Conservation (phyloP, 768 basidiomycete genomes). For the Agaricus bisporus region DNA sequence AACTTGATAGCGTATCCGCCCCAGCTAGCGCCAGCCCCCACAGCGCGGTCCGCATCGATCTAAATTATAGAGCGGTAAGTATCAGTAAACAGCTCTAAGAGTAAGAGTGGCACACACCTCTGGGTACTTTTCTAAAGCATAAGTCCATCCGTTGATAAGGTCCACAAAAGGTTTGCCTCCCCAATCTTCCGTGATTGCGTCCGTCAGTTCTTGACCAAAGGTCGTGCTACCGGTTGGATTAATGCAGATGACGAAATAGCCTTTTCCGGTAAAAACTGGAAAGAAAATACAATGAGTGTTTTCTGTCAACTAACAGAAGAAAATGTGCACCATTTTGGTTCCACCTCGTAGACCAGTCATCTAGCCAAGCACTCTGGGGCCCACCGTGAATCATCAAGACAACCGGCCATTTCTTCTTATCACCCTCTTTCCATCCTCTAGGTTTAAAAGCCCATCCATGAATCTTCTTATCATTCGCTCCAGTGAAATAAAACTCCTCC, state of each 20-base stretch:
- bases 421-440: conserved; percentile 60
- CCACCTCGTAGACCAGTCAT: conserved; percentile 90
- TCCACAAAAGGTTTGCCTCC: conserved; percentile 84
- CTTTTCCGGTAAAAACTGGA: conserved; percentile 75
- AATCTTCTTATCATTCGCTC: conserved; percentile 66
- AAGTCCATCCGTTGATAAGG: conserved; percentile 68
- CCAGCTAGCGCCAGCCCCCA: conserved; percentile 78
- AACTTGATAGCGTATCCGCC: conserved; percentile 90
- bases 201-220: conserved; percentile 53
- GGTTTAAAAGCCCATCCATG: conserved; percentile 88
- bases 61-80: conserved; percentile 18
- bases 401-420: conserved; percentile 72
- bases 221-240: conserved; percentile 81
- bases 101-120: conserved; percentile 40
- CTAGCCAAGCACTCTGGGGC: conserved; percentile 83
- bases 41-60: conserved; percentile 66
- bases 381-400: conserved; percentile 82
- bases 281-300: too few relatives aligned
- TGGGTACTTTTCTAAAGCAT: conserved; percentile 60
- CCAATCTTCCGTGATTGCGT: conserved; percentile 77
- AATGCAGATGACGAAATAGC: conserved; percentile 82
- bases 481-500: conserved; percentile 88
- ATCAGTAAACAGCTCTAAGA: neutral
- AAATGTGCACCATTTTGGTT: conserved; percentile 65
- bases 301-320: too few relatives aligned